A percentile compares a stretch with the other conserved stretches of the same genome.
These are phyloP conservation scores for Auriscalpium orientale DNA, from an alignment of 768 basidiomycete genomes.

Conservation along the genomic window DNA sequence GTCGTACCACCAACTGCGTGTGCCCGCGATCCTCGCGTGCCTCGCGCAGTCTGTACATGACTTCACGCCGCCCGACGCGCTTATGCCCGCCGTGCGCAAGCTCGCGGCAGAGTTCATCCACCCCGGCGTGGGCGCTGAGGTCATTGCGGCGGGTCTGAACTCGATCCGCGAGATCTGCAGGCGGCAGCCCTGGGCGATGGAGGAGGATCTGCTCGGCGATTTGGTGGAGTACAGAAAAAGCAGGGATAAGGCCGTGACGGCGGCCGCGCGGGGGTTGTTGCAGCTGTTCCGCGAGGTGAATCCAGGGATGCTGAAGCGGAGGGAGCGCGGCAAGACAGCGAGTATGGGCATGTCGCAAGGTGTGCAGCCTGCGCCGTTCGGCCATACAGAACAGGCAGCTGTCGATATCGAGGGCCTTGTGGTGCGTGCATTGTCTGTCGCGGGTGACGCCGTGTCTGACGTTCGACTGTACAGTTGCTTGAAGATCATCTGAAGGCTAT, in stretches of 20 bases:
- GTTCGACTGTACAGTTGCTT: slow-evolving; percentile 48
- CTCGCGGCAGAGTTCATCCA: slow-evolving; percentile 95
- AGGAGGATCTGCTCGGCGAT: slow-evolving; percentile 87
- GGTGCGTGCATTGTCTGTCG: slow-evolving; percentile 36
- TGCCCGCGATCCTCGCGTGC: slow-evolving; percentile 88
- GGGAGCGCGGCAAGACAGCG: slow-evolving; percentile 91
- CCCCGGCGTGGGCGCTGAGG: slow-evolving; percentile 92
- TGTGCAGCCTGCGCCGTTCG: slow-evolving; percentile 68
- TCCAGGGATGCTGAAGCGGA: slow-evolving; percentile 81
- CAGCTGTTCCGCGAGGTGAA: slow-evolving; percentile 95
- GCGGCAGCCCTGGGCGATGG: slow-evolving; percentile 95
- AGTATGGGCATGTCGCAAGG: slow-evolving; percentile 66
- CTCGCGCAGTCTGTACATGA: slow-evolving; percentile 95
- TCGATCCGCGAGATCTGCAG: slow-evolving; percentile 91
- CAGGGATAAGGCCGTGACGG: slow-evolving; percentile 85
- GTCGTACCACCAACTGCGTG: slow-evolving; percentile 82
- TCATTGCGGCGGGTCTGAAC: slow-evolving; percentile 95
- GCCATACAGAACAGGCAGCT: slow-evolving; percentile 66
- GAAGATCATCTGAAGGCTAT: slow-evolving; percentile 78
- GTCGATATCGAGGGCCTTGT: slow-evolving; percentile 86
- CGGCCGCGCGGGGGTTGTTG: slow-evolving; percentile 81
- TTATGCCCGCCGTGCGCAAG: slow-evolving; percentile 85
- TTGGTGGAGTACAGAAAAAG: slow-evolving; percentile 93
- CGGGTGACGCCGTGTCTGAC: background rate
- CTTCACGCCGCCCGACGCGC: slow-evolving; percentile 86